These are phyloP conservation scores for Tricladium varicosporioides DNA, from an alignment of 2,329 filamentous ascomycete species.

Conservation along the genomic window DNA sequence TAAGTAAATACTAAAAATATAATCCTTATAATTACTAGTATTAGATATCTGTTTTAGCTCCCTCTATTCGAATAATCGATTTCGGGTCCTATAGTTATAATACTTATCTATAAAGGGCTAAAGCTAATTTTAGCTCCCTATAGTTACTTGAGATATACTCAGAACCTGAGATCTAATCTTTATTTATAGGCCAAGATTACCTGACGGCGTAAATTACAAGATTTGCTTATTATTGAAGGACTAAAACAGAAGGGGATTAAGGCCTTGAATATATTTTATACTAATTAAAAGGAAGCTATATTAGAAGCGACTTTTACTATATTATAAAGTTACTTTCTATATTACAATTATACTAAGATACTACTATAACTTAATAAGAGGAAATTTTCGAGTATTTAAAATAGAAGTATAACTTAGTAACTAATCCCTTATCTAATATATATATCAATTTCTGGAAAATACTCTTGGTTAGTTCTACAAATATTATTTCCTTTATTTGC, in stretches of 20 bases:
- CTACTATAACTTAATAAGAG: background rate
- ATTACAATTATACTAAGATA: background rate
- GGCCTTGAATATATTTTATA: background rate
- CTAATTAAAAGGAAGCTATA: background rate
- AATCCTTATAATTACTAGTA: no score
- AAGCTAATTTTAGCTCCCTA: no score
- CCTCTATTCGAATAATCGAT: no score
- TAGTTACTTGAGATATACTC: no score
- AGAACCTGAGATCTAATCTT: no score
- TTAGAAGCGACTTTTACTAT: background rate
- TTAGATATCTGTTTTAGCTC: no score
- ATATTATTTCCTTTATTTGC: constrained; percentile 2
- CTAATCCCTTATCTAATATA: background rate
- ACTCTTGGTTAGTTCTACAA: background rate
- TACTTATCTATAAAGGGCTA: no score
- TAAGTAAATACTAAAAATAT: no score
- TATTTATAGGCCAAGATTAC: no score
- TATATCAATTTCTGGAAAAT: background rate
- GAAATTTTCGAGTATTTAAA: background rate
- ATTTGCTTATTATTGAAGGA: background rate
- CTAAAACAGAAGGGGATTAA: background rate
- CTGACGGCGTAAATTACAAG: no score
- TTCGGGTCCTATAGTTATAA: no score
- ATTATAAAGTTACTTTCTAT: background rate
- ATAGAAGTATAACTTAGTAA: background rate